phyloP scores from a whole-genome alignment of 1,284 basidiomycete species.

The Ganoderma boninense region DNA sequence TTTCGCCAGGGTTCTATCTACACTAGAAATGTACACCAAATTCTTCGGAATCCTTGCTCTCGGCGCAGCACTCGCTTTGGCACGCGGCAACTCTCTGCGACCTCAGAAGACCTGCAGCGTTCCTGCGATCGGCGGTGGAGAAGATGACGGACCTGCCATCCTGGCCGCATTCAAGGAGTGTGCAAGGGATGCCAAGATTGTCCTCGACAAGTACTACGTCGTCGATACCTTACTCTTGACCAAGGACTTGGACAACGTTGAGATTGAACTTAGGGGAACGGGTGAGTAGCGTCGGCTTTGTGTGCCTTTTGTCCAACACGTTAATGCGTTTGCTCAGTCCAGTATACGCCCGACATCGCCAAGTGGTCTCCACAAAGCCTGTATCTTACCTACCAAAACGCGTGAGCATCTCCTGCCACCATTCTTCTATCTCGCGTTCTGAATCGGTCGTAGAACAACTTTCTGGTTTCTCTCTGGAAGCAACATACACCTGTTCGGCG shows the following conservation, averaged over 20 bases:
- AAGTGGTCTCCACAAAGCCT: constrained; percentile 54
- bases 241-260: constrained; percentile 47
- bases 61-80: constrained; percentile 15
- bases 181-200: constrained; percentile 40
- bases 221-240: constrained; percentile 53
- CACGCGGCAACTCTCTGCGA: constrained; percentile 5
- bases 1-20: background rate
- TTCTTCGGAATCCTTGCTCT: constrained; percentile 17
- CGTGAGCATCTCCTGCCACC: constrained; percentile 35
- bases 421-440: background rate
- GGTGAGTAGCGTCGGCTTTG: constrained; percentile 24
- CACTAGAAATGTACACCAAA: constrained; percentile 20
- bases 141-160: constrained; percentile 48
- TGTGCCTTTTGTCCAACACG: background rate
- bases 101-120: constrained; percentile 39
- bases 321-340: constrained; percentile 32
- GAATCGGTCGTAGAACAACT: constrained; percentile 44
- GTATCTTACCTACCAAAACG: constrained; percentile 53
- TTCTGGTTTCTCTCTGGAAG: constrained; percentile 57
- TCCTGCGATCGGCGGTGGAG: constrained; percentile 44
- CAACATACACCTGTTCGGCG: constrained; percentile 50
- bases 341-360: constrained; percentile 53
- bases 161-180: constrained; percentile 45
- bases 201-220: constrained; percentile 47
- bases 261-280: constrained; percentile 49